Base-by-base conservation (phyloP, 768 basidiomycete genomes). In the Phylloporus sp. region DNA sequence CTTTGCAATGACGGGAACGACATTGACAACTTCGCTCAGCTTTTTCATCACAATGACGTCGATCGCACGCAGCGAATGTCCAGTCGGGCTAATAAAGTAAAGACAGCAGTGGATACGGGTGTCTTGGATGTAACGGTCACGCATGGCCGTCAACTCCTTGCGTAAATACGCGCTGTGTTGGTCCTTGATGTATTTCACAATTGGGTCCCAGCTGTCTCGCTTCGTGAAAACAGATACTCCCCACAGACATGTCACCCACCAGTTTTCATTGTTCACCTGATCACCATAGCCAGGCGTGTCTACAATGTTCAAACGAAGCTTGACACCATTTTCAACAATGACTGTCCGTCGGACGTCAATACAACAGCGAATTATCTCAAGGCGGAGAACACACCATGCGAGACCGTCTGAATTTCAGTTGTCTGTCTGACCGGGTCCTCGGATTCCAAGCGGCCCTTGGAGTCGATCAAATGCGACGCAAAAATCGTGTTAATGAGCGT, bases 1-100 rank as follows among this genome's bases (percentile, higher is more conserved):
- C 80, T 99, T 99, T 60, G 97, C 95, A 64, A 99, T 97, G 55
- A 99, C 90, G n/a, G 95, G 95, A 8, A 99, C 95, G 47, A 99
- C 95, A 62, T 99, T 99, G 70, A 97, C 97, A 38, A 98, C 95
- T 69, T 98, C 97, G 69, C 89, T 90, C 55, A 99, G 78, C 77
- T 97, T 97, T 80, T 97, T 97, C 86, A 99, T 93, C 58, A 99
- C 97, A 64, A 94, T 94, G 41, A 98, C 87, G 63, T 99, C 95
- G 63, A 99, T 94, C 27, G 97, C 86, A 54, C 95, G 91, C 50
- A 99, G 82, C 5, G 89, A 85, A 73, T 99, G 95, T 20, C 95
- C 95, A n/a, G 95, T 97, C 20, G 95, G 97, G 72, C 88, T 95
- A 78, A 99, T 94, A 75, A 98, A 99, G 82, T 92, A 98, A 48